Percentiles rank a stretch among this genome's conserved stretches.
Conservation (phyloP, 352 stramenopile species). For the Pythium catenulatum region DNA sequence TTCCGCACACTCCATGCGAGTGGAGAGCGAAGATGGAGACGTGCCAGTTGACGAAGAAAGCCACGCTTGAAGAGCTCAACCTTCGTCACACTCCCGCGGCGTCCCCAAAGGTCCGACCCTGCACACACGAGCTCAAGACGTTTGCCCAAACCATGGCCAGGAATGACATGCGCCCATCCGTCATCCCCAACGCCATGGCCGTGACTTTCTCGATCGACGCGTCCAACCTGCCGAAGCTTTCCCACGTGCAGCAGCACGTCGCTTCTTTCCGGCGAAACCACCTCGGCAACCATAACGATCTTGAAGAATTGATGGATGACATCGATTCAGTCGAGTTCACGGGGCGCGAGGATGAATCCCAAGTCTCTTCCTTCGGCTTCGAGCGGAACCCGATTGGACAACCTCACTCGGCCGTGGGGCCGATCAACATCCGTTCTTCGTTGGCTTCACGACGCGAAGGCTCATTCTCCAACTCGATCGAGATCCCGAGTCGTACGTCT, state of each 20-base stretch:
- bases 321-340: background rate
- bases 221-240: background rate
- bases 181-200: background rate
- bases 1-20: background rate
- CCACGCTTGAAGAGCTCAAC: background rate
- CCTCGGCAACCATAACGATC: background rate
- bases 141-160: background rate
- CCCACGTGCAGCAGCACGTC: background rate
- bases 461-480: constrained; percentile 16
- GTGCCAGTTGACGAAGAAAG: background rate
- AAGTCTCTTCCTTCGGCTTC: constrained; percentile 24
- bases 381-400: background rate
- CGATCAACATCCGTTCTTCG: constrained; percentile 20
- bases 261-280: background rate
- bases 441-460: constrained; percentile 6
- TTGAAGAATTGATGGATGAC: background rate
- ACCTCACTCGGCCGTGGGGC: constrained; percentile 5
- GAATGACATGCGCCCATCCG: background rate
- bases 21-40: background rate
- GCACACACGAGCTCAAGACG: background rate
- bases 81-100: background rate
- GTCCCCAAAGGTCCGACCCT: background rate
- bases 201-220: background rate
- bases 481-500: background rate
- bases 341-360: background rate